Evolutionary conservation across 2,329 filamentous ascomycete genomes (phyloP).

Genomic region (Trichoderma atrobrunneum): DNA sequence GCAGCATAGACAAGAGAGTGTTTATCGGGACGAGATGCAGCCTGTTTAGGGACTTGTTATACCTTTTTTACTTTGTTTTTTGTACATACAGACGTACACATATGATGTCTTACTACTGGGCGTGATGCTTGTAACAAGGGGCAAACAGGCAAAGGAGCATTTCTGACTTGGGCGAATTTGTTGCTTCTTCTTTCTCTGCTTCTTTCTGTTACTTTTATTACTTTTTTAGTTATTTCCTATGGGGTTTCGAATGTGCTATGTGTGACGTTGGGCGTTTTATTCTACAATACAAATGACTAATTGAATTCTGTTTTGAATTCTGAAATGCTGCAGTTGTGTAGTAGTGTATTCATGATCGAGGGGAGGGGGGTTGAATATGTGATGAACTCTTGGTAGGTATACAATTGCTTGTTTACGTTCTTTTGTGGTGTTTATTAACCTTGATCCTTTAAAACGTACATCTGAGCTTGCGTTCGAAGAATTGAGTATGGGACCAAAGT

Average conservation of each 20-base stretch:
- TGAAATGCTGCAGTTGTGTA: not conserved
- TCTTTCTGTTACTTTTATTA: not conserved
- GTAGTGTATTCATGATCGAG: not conserved
- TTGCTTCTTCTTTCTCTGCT: not conserved
- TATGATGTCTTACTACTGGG: not conserved
- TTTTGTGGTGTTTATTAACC: not conserved
- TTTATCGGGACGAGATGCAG: constrained; percentile 1
- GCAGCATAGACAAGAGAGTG: constrained; percentile 8
- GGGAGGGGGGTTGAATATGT: not conserved
- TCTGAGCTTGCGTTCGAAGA: not conserved
- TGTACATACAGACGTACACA: constrained; percentile 8
- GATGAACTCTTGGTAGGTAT: not conserved
- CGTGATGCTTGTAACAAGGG: not conserved
- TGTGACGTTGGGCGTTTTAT: not conserved
- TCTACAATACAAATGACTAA: not conserved
- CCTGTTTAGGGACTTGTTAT: not conserved
- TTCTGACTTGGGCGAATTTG: constrained; percentile 2
- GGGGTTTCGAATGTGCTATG: not conserved
- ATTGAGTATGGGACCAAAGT: not conserved
- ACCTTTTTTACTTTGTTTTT: not conserved
- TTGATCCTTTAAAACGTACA: too few species aligned
- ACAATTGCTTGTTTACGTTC: not conserved
- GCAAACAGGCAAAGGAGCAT: constrained; percentile 7
- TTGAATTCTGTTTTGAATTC: not conserved
- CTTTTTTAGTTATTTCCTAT: not conserved